These are phyloP conservation scores for Cyberlindnera euphorbiae DNA, from an alignment of 805 yeast species.

Conservation along the genomic window DNA sequence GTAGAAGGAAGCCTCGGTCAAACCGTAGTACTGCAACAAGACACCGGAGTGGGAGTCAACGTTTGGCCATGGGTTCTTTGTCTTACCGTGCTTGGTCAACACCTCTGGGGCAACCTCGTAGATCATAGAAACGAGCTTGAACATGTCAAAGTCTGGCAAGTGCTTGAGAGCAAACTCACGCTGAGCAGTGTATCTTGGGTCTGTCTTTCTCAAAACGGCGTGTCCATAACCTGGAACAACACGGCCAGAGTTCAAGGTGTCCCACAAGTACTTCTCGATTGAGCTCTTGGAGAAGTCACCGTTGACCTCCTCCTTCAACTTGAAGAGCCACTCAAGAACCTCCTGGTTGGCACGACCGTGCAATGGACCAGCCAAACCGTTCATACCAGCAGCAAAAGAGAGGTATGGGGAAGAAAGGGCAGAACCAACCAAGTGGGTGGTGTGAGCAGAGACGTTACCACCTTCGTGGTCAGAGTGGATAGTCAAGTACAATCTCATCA, in stretches of 20 bases:
- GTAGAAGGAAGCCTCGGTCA: slow-evolving; percentile 77
- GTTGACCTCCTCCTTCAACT: slow-evolving; percentile 50
- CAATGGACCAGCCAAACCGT: slow-evolving; percentile 84
- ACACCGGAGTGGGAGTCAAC: slow-evolving; percentile 89
- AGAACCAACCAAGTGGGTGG: slow-evolving; percentile 82
- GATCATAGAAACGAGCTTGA: slow-evolving; percentile 71
- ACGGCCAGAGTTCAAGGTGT: slow-evolving; percentile 73
- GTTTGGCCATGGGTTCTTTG: slow-evolving; percentile 92
- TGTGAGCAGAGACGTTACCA: slow-evolving; percentile 84
- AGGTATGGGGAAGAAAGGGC: slow-evolving; percentile 76
- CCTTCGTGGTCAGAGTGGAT: slow-evolving; percentile 89
- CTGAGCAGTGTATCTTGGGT: slow-evolving; percentile 84
- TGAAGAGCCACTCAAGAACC: slow-evolving; percentile 75
- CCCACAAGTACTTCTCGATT: slow-evolving; percentile 75
- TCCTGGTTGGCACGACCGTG: slow-evolving; percentile 89
- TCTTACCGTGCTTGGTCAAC: slow-evolving; percentile 79
- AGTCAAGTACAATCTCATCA: slow-evolving; percentile 76
- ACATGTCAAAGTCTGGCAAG: slow-evolving; percentile 74
- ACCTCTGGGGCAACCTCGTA: slow-evolving; percentile 82
- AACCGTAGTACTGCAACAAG: slow-evolving; percentile 78
- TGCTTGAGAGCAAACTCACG: slow-evolving; percentile 74
- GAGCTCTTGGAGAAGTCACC: slow-evolving; percentile 67
- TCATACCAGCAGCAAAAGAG: slow-evolving; percentile 75
- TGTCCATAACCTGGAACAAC: slow-evolving; percentile 90
- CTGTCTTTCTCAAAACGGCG: slow-evolving; percentile 84